Evolutionary conservation across 768 basidiomycete genomes (phyloP).

Genomic region (Podaxis pistillaris): DNA sequence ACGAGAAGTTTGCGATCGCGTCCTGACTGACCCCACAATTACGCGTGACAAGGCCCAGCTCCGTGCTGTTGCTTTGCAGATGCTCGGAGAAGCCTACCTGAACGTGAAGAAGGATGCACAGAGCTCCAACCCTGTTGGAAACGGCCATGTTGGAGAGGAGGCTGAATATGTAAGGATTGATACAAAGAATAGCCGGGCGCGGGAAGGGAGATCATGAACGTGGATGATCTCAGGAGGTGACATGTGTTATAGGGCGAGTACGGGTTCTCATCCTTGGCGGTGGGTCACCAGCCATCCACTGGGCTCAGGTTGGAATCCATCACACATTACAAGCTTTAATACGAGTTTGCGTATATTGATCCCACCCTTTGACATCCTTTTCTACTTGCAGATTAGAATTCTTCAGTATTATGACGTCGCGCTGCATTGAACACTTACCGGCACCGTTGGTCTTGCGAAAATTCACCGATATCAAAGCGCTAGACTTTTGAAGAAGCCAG

Average conservation of each 20-base stretch:
- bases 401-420: not conserved
- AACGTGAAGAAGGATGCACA: constrained; percentile 61
- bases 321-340: too few species aligned
- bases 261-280: too few species aligned
- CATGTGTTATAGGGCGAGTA: not conserved
- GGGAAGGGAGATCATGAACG: constrained; percentile 23
- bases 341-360: too few species aligned
- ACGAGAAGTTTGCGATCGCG: constrained; percentile 83
- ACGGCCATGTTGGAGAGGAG: constrained; percentile 43
- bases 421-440: not conserved
- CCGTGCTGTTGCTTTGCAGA: constrained; percentile 79
- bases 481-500: not conserved
- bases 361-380: not conserved
- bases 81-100: constrained; percentile 80
- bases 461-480: constrained; percentile 1
- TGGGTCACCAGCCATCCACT: too few species aligned
- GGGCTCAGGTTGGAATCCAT: too few species aligned
- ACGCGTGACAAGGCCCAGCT: constrained; percentile 59
- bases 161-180: constrained; percentile 83
- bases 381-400: not conserved
- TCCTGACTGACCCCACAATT: constrained; percentile 59
- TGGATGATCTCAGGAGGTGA: not conserved
- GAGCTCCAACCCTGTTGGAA: constrained; percentile 15
- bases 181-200: constrained; percentile 59
- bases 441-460: not conserved